These are phyloP conservation scores for Amoebophrya sp. DNA, from an alignment of 169 alveolate genomes.

Conservation along the genomic window DNA sequence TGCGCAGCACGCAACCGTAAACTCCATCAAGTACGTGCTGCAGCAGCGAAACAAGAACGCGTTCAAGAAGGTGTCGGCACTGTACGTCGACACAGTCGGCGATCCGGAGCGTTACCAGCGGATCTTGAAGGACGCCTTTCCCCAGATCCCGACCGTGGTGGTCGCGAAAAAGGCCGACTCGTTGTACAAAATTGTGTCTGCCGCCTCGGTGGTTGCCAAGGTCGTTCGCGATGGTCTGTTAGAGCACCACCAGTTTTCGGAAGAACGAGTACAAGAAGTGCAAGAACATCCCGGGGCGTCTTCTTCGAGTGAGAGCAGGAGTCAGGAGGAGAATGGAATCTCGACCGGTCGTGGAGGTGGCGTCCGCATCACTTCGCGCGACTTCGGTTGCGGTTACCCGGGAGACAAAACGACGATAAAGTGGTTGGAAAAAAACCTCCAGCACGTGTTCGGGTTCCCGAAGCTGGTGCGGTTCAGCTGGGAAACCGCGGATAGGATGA, in stretches of 20 bases:
- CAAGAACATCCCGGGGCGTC: too few relatives aligned
- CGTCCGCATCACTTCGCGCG: background rate
- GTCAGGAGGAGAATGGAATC: background rate
- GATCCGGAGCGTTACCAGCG: conserved; percentile 50
- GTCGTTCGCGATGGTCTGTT: conserved; percentile 80
- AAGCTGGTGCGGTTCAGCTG: background rate
- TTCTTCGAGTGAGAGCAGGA: too few relatives aligned
- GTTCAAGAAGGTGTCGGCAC: background rate
- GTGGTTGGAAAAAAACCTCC: conserved; percentile 10
- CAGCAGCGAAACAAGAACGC: too few relatives aligned
- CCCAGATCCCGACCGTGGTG: background rate
- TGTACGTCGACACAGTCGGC: conserved; percentile 76
- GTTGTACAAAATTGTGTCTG: conserved; percentile 80
- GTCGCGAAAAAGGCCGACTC: conserved; percentile 80
- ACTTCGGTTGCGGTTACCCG: conserved; percentile 13
- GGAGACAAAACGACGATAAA: background rate
- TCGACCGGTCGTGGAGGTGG: too few relatives aligned
- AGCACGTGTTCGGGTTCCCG: conserved; percentile 9
- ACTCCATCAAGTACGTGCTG: too few relatives aligned
- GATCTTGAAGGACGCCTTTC: background rate
- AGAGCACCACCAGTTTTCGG: conserved; percentile 6
- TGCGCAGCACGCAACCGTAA: background rate
- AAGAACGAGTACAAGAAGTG: too few relatives aligned
- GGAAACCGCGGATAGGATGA: conserved; percentile 5
- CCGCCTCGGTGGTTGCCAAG: conserved; percentile 92